Percentiles rank a stretch among this genome's conserved stretches.
phyloP scores from a whole-genome alignment of 768 basidiomycete species.

The Mycena kentingensis region DNA sequence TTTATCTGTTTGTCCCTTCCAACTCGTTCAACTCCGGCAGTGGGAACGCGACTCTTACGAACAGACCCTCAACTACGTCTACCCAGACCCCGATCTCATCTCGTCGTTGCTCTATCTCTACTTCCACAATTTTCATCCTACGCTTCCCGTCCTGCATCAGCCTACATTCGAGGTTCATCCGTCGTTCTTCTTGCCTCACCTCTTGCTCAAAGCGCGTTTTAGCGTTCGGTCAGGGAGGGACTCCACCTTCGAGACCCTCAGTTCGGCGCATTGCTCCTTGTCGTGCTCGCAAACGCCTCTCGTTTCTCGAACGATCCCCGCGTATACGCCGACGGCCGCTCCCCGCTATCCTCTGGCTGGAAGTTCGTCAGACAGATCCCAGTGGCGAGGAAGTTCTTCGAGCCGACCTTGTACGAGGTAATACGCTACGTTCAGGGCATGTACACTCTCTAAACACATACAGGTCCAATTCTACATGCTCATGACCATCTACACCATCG shows the following conservation, averaged over 20 bases:
- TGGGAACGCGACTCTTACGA: constrained; percentile 16
- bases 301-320: constrained; percentile 43
- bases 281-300: constrained; percentile 53
- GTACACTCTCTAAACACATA: too few species aligned
- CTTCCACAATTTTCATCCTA: constrained; percentile 43
- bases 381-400: constrained; percentile 22
- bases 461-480: too few species aligned
- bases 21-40: background rate
- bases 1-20: background rate
- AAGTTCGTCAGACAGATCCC: constrained; percentile 50
- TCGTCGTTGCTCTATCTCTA: constrained; percentile 46
- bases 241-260: constrained; percentile 39
- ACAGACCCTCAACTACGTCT: constrained; percentile 24
- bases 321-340: constrained; percentile 33
- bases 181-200: background rate
- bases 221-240: constrained; percentile 35
- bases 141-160: constrained; percentile 52
- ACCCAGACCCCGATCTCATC: constrained; percentile 40
- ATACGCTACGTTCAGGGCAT: too few species aligned
- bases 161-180: constrained; percentile 43
- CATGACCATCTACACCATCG: background rate
- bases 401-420: background rate
- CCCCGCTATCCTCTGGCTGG: constrained; percentile 43
- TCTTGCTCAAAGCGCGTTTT: background rate
- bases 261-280: constrained; percentile 47